A percentile compares a stretch with the other conserved stretches of the same genome.
These are phyloP conservation scores for Coniochaeta sp. DNA, from an alignment of 2,329 filamentous ascomycete genomes.

Conservation along the genomic window DNA sequence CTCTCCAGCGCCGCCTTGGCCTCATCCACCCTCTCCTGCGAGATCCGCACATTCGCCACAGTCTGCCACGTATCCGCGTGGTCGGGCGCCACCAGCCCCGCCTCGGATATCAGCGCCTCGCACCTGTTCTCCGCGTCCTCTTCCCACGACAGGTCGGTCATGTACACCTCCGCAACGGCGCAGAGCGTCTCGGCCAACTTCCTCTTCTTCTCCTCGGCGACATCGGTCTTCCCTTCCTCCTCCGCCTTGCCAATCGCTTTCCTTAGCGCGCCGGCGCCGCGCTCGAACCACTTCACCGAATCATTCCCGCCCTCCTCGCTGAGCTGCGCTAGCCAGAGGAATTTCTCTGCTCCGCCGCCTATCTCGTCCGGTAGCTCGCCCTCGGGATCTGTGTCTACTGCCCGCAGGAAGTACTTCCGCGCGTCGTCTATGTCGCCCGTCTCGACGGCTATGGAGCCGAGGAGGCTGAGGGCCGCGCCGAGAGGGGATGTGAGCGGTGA, in stretches of 20 bases:
- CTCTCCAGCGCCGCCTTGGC: slow-evolving; percentile 70
- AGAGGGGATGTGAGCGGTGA: slow-evolving; percentile 43
- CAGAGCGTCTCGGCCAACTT: slow-evolving; percentile 90
- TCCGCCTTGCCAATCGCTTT: slow-evolving; percentile 61
- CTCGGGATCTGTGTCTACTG: slow-evolving; percentile 69
- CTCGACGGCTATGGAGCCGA: slow-evolving; percentile 78
- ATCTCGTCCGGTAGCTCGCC: slow-evolving; percentile 62
- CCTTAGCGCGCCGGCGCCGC: slow-evolving; percentile 66
- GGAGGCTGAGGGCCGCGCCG: slow-evolving; percentile 60
- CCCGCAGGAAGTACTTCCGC: slow-evolving; percentile 62
- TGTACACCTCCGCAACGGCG: slow-evolving; percentile 92
- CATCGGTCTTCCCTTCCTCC: slow-evolving; percentile 23
- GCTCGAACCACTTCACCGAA: slow-evolving; percentile 61
- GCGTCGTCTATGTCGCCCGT: slow-evolving; percentile 74
- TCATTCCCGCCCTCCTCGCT: slow-evolving; percentile 63
- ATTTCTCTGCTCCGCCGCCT: slow-evolving; percentile 87
- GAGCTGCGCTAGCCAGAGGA: slow-evolving; percentile 88
- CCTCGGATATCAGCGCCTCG: slow-evolving; percentile 84
- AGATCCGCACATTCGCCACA: slow-evolving; percentile 87
- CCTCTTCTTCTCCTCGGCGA: slow-evolving; percentile 57
- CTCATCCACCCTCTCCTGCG: slow-evolving; percentile 72
- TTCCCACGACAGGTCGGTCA: slow-evolving; percentile 96
- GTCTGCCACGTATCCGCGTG: slow-evolving; percentile 91
- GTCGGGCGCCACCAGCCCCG: slow-evolving; percentile 73
- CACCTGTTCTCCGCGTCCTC: slow-evolving; percentile 83